Base-by-base conservation (phyloP, 345 rosid species). In the Microcos paniculata region DNA sequence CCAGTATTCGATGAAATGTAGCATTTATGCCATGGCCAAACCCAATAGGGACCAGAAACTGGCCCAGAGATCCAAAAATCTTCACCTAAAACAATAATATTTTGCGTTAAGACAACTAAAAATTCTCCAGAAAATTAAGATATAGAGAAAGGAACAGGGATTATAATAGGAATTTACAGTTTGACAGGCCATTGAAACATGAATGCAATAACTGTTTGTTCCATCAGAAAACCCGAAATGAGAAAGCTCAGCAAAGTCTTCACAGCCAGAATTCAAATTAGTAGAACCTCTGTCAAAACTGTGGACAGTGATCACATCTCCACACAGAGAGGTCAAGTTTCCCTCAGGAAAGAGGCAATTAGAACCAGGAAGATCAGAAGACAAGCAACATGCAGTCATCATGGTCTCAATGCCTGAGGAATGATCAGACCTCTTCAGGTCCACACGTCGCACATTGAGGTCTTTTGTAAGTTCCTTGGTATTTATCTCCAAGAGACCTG, bases 1-100 rank as follows among this genome's bases (percentile, higher is more conserved):
- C 77, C 70, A 91, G 92, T 80, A 94, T 72, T 62, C 95, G 87
- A 75, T 89, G 84, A 82, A 94, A 94, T 16, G 94, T 89, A 59
- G 95, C 97, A 77, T 82, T 83, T 24, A 68, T 85, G 72, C 92
- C 91, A 59, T 90, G 85, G 45, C 93, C 91, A 70, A 94, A 89
- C 78, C 95, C 98, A 79, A 81, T 83, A 77, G 90, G 92, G 81
- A 79, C 87, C 45, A 82, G 80, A 64, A 79, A 79, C 81, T 88
- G 51, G 43, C 85, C 82, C 15, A 86, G 72, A 35, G 83, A 82
- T 81, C 97, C 92, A 77, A 79, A 83, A 49, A 92, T 84, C 74
- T 71, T 85, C 70, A 92, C 94, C 98, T 92, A 84, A 46, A 40
- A 51, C 58, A 77, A 75, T 45, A 74, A 76, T 64, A 73, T 12